Base-by-base conservation (phyloP, 352 stramenopile species). In the Pythium aristosporum region DNA sequence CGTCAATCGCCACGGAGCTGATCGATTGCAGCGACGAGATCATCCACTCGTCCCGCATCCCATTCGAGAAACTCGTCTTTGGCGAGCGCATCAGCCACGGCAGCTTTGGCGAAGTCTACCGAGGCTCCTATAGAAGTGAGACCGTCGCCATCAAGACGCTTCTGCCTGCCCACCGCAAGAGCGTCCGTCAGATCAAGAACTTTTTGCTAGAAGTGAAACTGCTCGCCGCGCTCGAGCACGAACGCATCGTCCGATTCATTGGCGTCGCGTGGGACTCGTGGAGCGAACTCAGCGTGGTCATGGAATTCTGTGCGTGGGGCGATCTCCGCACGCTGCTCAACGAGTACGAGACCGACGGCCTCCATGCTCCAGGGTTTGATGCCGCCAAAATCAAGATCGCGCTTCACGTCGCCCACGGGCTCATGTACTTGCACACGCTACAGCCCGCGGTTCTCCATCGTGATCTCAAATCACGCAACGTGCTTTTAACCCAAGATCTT, bases 211-310 rank as follows among this genome's bases (percentile, higher is more conserved):
- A 91, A 52, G 74, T 78, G 12, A 77, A 84, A 55, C 58, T 87
- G 25, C 73, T 87, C 65, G 71, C 80, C 2, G 70, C 70, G 32
- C 57, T 91, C 23, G 73, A 84, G n/a, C 82, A 91, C 61, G 76
- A 75, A 51, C 80, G 72, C 39, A 83, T 91, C 44, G 76, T 91
- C 2, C 61, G 56, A 20, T 88, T 91, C 43, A 69, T 89, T 20
- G 79, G 79, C 1, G 79, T 89, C 30, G 79, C 77, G 9, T 91
- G 81, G 78, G 72, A 71, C 25, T 63, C 58, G 37, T 46, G 61
- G 16, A 61, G 32, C 21, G 53, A 67, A 13, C 23, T 72, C 3
- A 57, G 61, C 28, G 46, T 64, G 3, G 61, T 76, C 12, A 43
- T 51, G 4, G 69, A 73, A 55, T 76, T 69, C 53, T 63, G 73